Percentiles rank a stretch among this genome's conserved stretches.
Conservation (phyloP, 345 rosid genomes). For the Eucalyptus caleyi region DNA sequence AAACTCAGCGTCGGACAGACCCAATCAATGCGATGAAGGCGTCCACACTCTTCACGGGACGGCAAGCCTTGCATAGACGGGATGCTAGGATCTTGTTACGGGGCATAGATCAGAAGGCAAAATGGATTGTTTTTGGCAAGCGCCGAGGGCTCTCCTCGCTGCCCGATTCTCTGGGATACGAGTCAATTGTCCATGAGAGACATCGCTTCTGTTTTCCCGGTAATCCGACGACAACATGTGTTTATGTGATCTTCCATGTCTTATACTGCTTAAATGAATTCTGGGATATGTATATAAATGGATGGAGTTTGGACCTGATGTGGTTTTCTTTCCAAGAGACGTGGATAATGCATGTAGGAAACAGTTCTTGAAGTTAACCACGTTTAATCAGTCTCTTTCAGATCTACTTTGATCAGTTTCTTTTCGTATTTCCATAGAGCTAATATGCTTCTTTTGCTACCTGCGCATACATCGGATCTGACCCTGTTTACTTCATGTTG, state of each 20-base stretch:
- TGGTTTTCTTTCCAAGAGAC: not conserved
- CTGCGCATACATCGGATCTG: not conserved
- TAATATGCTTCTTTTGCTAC: not conserved
- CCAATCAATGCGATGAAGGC: not conserved
- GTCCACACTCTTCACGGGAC: not conserved
- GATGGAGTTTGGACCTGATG: not conserved
- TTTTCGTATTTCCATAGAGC: not conserved
- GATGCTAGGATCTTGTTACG: not conserved
- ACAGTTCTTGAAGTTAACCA: not conserved
- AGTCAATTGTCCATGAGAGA: not conserved
- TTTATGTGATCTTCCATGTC: not conserved
- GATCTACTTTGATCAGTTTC: not conserved
- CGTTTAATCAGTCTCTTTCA: not conserved
- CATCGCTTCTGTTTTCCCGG: not conserved
- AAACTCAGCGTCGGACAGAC: not conserved
- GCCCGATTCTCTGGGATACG: not conserved
- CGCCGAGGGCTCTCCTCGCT: not conserved
- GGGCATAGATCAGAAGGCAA: not conserved
- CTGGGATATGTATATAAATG: not conserved
- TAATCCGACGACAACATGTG: not conserved
- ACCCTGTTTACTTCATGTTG: not conserved
- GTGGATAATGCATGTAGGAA: not conserved
- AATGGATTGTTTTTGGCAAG: not conserved
- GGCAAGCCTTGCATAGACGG: not conserved
- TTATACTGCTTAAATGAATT: not conserved